Percentiles rank a stretch among this genome's conserved stretches.
These are phyloP conservation scores for Hirsutella rhossiliensis DNA, from an alignment of 2,329 filamentous ascomycete genomes.

Conservation along the genomic window DNA sequence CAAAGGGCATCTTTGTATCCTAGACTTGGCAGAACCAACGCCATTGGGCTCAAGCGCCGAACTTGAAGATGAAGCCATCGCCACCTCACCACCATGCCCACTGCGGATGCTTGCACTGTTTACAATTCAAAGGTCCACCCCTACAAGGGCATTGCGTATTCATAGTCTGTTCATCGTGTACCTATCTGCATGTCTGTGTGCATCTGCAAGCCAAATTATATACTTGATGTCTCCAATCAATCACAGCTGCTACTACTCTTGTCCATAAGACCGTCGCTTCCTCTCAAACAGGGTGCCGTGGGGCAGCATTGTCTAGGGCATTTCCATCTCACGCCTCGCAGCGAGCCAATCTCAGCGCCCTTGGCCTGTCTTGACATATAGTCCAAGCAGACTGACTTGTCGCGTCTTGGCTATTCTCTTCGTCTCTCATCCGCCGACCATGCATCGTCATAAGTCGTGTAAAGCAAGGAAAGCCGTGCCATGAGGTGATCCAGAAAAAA, in stretches of 20 bases:
- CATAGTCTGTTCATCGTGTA: no score
- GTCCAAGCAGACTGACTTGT: neutral
- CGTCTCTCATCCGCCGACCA: neutral
- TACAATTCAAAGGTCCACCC: no score
- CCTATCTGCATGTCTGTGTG: no score
- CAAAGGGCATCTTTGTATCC: no score
- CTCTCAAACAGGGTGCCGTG: conserved; percentile 28
- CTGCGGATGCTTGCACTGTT: no score
- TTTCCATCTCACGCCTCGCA: conserved; percentile 1
- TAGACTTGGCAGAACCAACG: no score
- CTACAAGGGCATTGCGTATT: no score
- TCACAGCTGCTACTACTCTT: neutral
- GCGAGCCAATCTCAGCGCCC: conserved; percentile 3
- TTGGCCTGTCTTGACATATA: neutral
- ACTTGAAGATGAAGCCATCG: no score
- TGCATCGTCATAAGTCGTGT: conserved; percentile 7
- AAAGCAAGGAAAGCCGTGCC: conserved; percentile 2
- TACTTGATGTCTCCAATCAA: no score
- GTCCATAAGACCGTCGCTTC: neutral
- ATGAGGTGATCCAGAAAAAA: neutral
- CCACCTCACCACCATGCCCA: no score
- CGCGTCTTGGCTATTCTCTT: conserved; percentile 3
- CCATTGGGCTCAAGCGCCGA: no score
- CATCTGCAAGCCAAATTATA: no score
- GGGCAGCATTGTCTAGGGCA: conserved; percentile 32